Percentiles rank a stretch among this genome's conserved stretches.
Evolutionary conservation across 345 rosid genomes (phyloP).

Genomic region (Lepidium didymum): DNA sequence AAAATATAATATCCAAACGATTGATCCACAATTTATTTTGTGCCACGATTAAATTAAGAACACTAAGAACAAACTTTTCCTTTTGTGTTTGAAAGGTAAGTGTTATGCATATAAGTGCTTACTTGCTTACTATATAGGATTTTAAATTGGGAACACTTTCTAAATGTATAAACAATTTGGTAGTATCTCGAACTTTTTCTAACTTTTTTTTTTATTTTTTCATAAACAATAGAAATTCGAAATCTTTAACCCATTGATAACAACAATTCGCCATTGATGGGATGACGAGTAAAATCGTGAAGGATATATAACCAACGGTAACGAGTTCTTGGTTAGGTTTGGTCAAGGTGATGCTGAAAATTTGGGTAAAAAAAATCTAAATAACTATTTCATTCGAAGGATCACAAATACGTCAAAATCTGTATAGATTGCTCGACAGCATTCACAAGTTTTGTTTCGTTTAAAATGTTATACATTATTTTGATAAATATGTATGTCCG

Average conservation of each 20-base stretch:
- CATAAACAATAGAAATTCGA: not conserved
- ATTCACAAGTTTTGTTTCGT: too few species aligned
- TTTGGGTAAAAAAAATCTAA: slow-evolving; percentile 39
- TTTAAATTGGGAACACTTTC: too few species aligned
- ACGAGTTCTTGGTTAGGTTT: slow-evolving; percentile 33
- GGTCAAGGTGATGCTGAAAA: slow-evolving; percentile 55
- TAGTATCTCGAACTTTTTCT: too few species aligned
- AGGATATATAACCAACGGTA: slow-evolving; percentile 17
- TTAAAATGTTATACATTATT: too few species aligned
- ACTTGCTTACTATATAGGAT: too few species aligned
- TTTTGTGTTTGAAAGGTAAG: not conserved
- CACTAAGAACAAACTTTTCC: not conserved
- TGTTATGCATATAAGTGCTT: not conserved
- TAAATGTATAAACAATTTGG: not conserved
- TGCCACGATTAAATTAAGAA: not conserved
- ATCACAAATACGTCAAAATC: too few species aligned
- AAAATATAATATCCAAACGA: not conserved
- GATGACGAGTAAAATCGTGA: slow-evolving; percentile 27
- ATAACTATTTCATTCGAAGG: too few species aligned
- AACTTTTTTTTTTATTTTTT: too few species aligned
- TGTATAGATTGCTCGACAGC: too few species aligned
- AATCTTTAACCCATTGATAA: slow-evolving; percentile 48
- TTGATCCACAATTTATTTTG: not conserved
- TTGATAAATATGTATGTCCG: too few species aligned
- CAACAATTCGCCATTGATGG: slow-evolving; percentile 37